Evolutionary conservation across 2,329 filamentous ascomycete species (phyloP), one percentile per base, ranked within the genome.

Genomic region (Fusarium chuoi): DNA sequence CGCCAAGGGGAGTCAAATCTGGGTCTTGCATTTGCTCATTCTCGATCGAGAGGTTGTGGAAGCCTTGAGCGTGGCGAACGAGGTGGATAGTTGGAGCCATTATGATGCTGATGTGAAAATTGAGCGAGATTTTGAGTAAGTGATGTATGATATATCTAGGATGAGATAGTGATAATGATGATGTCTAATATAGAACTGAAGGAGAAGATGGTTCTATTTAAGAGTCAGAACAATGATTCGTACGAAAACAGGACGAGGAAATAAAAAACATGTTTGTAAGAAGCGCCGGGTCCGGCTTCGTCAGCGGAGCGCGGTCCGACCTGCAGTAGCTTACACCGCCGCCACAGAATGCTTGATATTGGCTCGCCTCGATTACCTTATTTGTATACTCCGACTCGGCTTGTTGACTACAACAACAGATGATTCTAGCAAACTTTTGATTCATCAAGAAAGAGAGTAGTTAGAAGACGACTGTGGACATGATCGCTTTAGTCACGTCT

Each of bases 21-120:
- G 95, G 95, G 79, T 98, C 95, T n/a, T 81, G 91, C 45, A 97
- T 85, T 69, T 84, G 79, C 80, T 95, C 92, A 83, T 95, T 94
- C 71, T 88, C 91, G 33, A 85, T 78, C 72, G 79, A 86, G 79
- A 96, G 88, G 82, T 98, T 98, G 87, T 98, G 95, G 80, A 89
- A 90, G 83, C 94, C 95, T 84, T 94, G 87, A 18, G 91, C 92
- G 81, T 94, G 92, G 82, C 93, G 92, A 77, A 94, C 89, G 74
- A 92, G 86, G 81, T 93, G 89, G 74, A 93, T 84, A 48, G 86
- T 89, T 33, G 87, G 85, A 6, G 85, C 80, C 87, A 89, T 89
- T 59, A 79, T 64, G 38, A 49, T 46, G 52, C 12, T 59, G 41
- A 22, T 36, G 28, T n/a, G 51, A 36, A n/a, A 13, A 38, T 28